Evolutionary conservation across 2,329 filamentous ascomycete genomes (phyloP), one percentile per base, ranked within the genome.

Genomic region (Talaromyces pinophilus): DNA sequence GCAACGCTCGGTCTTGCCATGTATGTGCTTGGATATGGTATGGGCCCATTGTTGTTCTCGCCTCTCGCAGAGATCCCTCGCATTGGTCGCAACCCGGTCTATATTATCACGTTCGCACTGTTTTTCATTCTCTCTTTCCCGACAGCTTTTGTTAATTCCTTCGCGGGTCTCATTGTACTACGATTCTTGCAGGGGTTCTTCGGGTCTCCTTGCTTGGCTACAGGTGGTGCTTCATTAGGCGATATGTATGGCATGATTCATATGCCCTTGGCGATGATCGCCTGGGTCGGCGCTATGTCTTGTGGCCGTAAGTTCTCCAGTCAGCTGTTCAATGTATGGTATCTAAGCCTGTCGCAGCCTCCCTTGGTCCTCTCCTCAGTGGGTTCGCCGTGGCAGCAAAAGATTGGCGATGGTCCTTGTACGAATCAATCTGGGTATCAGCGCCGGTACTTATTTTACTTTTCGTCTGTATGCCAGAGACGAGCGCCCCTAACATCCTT

Each of bases 111-210:
- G 13, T 88, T 91, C 78, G 83, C 84, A 59, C 78, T 91, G 19
- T 92, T 90, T 74, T 85, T 89, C 57, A 82, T 91, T 67, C 75
- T 92, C 17, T 85, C 84, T 13, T 82, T 92, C n/a, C 88, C 88
- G 0, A 86, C 87, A 0, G 87, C 88, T 0, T 74, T 91, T 0
- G 86, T 86, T 2, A 77, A 84, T 57, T 88, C 87, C 77, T 89
- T 87, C 63, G 79, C 85, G 0, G 87, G 87, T 0, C 81, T 92
- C n/a, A 82, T 90, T 70, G 85, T 89, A 6, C 79, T 88, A 6
- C 83, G 88, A 1, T 89, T 90, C 77, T 76, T 90, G 2, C 85
- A 86, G 69, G 88, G 87, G 4, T 88, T 90, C 80, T 88, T 89
- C 70, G 87, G 88, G 4, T 85, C 82, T 22, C 88, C 88, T 0